These are phyloP conservation scores for Calonectria hawksworthii DNA, from an alignment of 2,329 filamentous ascomycete species.

Conservation along the genomic window DNA sequence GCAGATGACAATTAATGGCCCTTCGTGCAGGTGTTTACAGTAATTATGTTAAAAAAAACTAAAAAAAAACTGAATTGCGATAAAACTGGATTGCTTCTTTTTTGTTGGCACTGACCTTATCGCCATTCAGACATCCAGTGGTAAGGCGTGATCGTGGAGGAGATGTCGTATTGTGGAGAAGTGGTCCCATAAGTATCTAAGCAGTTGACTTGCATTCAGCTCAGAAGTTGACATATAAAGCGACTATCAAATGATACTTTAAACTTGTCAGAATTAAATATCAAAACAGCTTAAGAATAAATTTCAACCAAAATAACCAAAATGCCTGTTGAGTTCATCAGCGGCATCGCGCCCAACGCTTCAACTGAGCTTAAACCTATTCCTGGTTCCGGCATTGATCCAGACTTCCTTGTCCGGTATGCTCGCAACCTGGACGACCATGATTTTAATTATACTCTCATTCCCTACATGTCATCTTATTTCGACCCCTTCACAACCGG, in stretches of 20 bases:
- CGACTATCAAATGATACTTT: background rate
- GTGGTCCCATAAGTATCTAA: background rate
- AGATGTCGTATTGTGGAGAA: background rate
- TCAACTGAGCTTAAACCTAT: conserved; percentile 70
- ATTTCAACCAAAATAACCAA: conserved; percentile 10
- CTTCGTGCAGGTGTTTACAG: no score
- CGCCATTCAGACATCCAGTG: no score
- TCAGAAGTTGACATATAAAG: background rate
- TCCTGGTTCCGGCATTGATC: conserved; percentile 64
- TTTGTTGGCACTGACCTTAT: no score
- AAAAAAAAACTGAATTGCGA: no score
- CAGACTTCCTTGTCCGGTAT: conserved; percentile 69
- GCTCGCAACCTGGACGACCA: conserved; percentile 71
- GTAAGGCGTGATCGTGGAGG: background rate
- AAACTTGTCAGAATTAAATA: background rate
- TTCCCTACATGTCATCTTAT: conserved; percentile 70
- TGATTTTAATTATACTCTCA: conserved; percentile 72
- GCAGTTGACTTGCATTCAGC: no score
- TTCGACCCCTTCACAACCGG: conserved; percentile 65
- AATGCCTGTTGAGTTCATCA: conserved; percentile 69
- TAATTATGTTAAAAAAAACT: no score
- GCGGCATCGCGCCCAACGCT: conserved; percentile 67
- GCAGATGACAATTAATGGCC: no score
- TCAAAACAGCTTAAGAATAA: background rate
- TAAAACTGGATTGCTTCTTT: no score